Conservation (phyloP, 2,329 filamentous ascomycete genomes). For the Corynespora cassiicola region DNA sequence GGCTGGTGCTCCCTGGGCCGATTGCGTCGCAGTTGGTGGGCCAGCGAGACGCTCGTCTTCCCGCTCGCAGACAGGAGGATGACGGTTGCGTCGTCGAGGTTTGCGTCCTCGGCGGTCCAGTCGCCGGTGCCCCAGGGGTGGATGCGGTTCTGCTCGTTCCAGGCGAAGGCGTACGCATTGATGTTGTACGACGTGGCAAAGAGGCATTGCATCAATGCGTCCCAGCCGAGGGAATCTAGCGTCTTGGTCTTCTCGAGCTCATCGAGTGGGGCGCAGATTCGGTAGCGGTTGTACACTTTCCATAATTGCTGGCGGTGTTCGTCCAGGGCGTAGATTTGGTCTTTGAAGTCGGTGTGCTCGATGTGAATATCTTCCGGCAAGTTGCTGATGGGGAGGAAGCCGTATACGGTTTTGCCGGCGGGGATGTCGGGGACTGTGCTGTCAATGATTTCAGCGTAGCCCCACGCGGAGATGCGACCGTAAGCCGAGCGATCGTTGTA, state of each 20-base stretch:
- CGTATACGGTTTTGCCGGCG: constrained; percentile 47
- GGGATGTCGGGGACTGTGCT: constrained; percentile 46
- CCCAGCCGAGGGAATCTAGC: constrained; percentile 22
- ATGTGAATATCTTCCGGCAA: constrained; percentile 49
- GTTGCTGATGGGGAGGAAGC: constrained; percentile 53
- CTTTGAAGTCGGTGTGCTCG: constrained; percentile 21
- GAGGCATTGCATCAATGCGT: constrained; percentile 19
- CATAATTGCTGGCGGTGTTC: constrained; percentile 46
- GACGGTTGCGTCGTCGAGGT: constrained; percentile 19
- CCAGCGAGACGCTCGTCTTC: constrained; percentile 28
- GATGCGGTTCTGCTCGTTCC: constrained; percentile 17
- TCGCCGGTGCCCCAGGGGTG: constrained; percentile 21
- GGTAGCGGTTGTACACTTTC: constrained; percentile 56
- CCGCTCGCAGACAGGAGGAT: constrained; percentile 28
- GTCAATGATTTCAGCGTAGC: constrained; percentile 52
- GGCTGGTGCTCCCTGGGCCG: constrained; percentile 27
- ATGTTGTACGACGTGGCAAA: constrained; percentile 28
- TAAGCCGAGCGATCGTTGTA: constrained; percentile 49
- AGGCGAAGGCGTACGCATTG: constrained; percentile 22
- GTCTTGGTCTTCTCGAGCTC: constrained; percentile 9
- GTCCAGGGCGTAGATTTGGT: constrained; percentile 48
- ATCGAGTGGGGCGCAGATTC: constrained; percentile 14
- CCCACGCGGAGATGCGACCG: constrained; percentile 59
- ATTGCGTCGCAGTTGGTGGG: constrained; percentile 18
- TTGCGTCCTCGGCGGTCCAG: constrained; percentile 25